phyloP scores from a whole-genome alignment of 805 yeast genomes.

The Dipodascopsis uninucleata region DNA sequence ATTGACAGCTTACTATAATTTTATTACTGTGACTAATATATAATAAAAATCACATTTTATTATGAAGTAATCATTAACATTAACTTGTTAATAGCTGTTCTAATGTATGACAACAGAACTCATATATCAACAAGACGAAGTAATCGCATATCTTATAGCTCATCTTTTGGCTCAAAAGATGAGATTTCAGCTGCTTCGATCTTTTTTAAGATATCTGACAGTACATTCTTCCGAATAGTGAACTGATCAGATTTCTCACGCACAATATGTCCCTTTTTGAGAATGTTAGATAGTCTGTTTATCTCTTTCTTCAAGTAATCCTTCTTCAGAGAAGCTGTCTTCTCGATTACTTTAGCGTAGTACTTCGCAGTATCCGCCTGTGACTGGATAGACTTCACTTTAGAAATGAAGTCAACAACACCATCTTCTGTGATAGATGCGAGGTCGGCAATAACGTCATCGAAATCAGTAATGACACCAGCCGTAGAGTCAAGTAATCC shows the following conservation, averaged over 20 bases:
- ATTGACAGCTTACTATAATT: not conserved
- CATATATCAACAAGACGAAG: constrained; percentile 4
- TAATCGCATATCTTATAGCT: too few species aligned
- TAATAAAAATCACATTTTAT: not conserved
- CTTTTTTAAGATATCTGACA: constrained; percentile 36
- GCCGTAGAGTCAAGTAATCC: constrained; percentile 43
- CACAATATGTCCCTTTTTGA: constrained; percentile 40
- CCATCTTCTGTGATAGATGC: constrained; percentile 32
- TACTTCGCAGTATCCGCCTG: constrained; percentile 22
- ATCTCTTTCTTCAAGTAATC: constrained; percentile 47
- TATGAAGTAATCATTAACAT: constrained; percentile 18
- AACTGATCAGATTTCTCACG: constrained; percentile 49
- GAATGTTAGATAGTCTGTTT: constrained; percentile 44
- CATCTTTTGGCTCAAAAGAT: constrained; percentile 25
- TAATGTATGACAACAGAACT: not conserved
- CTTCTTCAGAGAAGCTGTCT: constrained; percentile 31
- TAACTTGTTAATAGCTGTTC: not conserved
- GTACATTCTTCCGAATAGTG: constrained; percentile 50
- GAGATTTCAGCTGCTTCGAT: constrained; percentile 2
- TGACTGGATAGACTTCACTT: constrained; percentile 37
- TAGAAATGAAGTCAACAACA: constrained; percentile 37
- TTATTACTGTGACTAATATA: not conserved
- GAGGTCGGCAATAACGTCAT: constrained; percentile 35
- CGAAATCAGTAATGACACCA: constrained; percentile 42
- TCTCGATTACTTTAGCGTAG: constrained; percentile 34